Percentiles rank a stretch among this genome's conserved stretches.
These are phyloP conservation scores for Collybia mongolica DNA, from an alignment of 768 basidiomycete genomes.

Conservation along the genomic window DNA sequence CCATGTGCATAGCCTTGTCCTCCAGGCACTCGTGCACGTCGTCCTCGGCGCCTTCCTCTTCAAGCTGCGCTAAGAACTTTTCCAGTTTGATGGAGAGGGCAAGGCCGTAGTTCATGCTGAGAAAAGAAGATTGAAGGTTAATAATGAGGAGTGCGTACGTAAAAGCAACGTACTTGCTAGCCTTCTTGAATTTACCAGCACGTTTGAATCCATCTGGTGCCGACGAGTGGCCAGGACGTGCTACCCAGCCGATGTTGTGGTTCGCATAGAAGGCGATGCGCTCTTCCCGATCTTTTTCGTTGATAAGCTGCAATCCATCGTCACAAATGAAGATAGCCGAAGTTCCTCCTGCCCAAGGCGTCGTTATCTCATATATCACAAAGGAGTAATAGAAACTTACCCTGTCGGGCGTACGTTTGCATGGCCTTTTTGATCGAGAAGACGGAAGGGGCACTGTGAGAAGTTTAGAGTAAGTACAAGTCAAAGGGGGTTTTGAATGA, in stretches of 20 bases:
- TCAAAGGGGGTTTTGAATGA: slow-evolving; percentile 5
- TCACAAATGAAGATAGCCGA: slow-evolving; percentile 82
- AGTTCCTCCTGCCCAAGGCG: slow-evolving; percentile 33
- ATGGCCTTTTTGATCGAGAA: slow-evolving; percentile 82
- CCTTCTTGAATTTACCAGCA: slow-evolving; percentile 90
- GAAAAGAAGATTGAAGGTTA: slow-evolving; percentile 1
- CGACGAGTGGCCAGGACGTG: slow-evolving; percentile 70
- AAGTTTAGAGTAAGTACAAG: background rate
- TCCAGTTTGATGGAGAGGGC: slow-evolving; percentile 62
- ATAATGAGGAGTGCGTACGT: background rate
- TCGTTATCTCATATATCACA: background rate
- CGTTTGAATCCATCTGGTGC: slow-evolving; percentile 87
- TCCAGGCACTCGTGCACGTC: slow-evolving; percentile 54
- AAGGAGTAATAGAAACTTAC: slow-evolving; percentile 18
- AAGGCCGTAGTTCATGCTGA: slow-evolving; percentile 61
- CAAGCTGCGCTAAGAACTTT: slow-evolving; percentile 47
- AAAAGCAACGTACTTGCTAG: slow-evolving; percentile 40
- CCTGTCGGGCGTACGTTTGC: slow-evolving; percentile 85
- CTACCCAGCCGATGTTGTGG: slow-evolving; percentile 74
- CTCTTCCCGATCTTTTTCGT: slow-evolving; percentile 57
- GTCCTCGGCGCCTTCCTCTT: slow-evolving; percentile 39
- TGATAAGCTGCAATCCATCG: slow-evolving; percentile 74
- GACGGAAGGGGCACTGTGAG: slow-evolving; percentile 61
- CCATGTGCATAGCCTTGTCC: slow-evolving; percentile 70
- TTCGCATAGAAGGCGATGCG: slow-evolving; percentile 79